Conservation (phyloP, 2,329 filamentous ascomycete genomes). For the Pseudovirgaria hyperparasitica region DNA sequence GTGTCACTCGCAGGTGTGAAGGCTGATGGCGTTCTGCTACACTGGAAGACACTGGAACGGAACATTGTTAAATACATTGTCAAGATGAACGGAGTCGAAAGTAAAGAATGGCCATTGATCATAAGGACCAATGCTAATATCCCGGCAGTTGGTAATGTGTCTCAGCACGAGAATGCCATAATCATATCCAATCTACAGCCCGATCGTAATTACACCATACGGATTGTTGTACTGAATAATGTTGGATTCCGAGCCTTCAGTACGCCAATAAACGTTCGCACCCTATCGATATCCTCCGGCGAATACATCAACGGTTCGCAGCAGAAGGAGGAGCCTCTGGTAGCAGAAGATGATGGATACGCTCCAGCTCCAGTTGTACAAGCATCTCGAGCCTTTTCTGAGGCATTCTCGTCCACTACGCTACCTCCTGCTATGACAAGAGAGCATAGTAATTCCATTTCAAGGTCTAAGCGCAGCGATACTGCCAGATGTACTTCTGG, state of each 20-base stretch:
- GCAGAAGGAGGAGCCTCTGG: conserved; percentile 30
- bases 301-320: conserved; percentile 38
- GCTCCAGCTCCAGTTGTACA: conserved; percentile 41
- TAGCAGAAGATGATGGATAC: conserved; percentile 27
- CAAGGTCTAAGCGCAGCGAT: conserved; percentile 49
- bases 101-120: conserved; percentile 34
- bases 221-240: conserved; percentile 80
- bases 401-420: conserved; percentile 50
- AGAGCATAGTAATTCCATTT: conserved; percentile 48
- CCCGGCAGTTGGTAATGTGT: conserved; percentile 68
- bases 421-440: conserved; percentile 48
- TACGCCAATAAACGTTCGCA: conserved; percentile 70
- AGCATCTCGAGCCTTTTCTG: conserved; percentile 39
- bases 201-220: conserved; percentile 82
- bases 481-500: conserved; percentile 63
- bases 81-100: conserved; percentile 84
- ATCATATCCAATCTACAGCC: conserved; percentile 80
- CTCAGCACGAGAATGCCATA: conserved; percentile 70
- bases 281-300: conserved; percentile 33
- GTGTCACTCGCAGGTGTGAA: conserved; percentile 85
- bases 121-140: conserved; percentile 6
- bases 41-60: conserved; percentile 69
- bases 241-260: conserved; percentile 91
- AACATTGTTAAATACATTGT: conserved; percentile 77
- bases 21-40: conserved; percentile 73